Evolutionary conservation across 2,329 filamentous ascomycete genomes (phyloP).

Genomic region (Fusarium piperis): DNA sequence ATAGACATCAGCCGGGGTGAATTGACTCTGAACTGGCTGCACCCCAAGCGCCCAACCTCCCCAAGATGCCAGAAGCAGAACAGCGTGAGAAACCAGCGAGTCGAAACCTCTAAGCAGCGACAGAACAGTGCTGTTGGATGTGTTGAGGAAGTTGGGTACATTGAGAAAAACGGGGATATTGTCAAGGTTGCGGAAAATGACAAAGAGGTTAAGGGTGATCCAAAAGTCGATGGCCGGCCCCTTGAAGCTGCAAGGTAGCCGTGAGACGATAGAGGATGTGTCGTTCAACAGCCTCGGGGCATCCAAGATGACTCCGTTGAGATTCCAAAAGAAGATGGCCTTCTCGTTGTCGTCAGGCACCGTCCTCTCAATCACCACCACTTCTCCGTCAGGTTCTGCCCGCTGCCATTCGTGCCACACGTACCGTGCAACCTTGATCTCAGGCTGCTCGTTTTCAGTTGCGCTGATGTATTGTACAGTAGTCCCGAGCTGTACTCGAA

Average conservation of each 20-base stretch:
- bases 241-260: conserved; percentile 19
- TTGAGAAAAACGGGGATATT: conserved; percentile 45
- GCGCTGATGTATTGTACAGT: conserved; percentile 32
- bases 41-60: neutral
- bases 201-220: conserved; percentile 44
- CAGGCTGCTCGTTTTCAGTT: conserved; percentile 26
- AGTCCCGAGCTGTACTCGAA: conserved; percentile 39
- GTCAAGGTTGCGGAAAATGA: conserved; percentile 43
- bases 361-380: conserved; percentile 58
- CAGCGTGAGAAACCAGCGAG: neutral
- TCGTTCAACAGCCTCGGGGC: conserved; percentile 16
- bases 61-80: neutral
- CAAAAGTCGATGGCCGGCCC: conserved; percentile 38
- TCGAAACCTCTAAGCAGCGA: neutral
- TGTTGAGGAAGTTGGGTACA: accelerated
- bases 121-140: accelerated
- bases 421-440: conserved; percentile 49
- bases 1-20: conserved; percentile 5
- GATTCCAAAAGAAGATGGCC: conserved; percentile 60
- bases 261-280: neutral
- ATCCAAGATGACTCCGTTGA: conserved; percentile 54
- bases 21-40: neutral
- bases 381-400: conserved; percentile 45
- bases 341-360: conserved; percentile 57
- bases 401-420: conserved; percentile 59